phyloP scores from a whole-genome alignment of 1,139 yeast species.

The Kodamaea sp. region DNA sequence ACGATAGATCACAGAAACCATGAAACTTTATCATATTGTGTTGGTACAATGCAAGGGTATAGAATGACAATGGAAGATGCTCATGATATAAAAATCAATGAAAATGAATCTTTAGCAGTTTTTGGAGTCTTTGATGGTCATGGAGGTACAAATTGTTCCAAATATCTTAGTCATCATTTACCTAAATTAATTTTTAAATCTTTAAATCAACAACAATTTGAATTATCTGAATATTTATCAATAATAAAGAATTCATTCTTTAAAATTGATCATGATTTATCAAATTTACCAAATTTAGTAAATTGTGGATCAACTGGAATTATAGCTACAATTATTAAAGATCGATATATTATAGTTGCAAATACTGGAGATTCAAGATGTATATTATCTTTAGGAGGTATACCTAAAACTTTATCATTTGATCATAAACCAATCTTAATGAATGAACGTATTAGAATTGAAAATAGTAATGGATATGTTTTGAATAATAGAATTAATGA shows the following conservation, averaged over 20 bases:
- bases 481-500: slow-evolving; percentile 69
- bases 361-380: slow-evolving; percentile 77
- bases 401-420: slow-evolving; percentile 60
- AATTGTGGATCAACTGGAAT: slow-evolving; percentile 72
- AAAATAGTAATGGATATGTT: slow-evolving; percentile 71
- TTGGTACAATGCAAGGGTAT: slow-evolving; percentile 81
- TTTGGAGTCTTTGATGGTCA: slow-evolving; percentile 82
- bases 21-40: slow-evolving; percentile 49
- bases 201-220: slow-evolving; percentile 18
- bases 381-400: slow-evolving; percentile 50
- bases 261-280: slow-evolving; percentile 53
- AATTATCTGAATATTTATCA: slow-evolving; percentile 17
- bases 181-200: slow-evolving; percentile 30
- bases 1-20: slow-evolving; percentile 46
- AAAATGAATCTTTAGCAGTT: slow-evolving; percentile 48
- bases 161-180: slow-evolving; percentile 47
- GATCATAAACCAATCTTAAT: slow-evolving; percentile 76
- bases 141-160: slow-evolving; percentile 65
- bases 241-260: slow-evolving; percentile 54
- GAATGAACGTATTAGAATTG: slow-evolving; percentile 73
- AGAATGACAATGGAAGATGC: slow-evolving; percentile 78
- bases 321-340: slow-evolving; percentile 49
- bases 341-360: slow-evolving; percentile 51
- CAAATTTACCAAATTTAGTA: slow-evolving; percentile 35
- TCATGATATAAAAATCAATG: slow-evolving; percentile 46